Base-by-base conservation (phyloP, 768 basidiomycete species). In the Lactarius pseudohatsudake region DNA sequence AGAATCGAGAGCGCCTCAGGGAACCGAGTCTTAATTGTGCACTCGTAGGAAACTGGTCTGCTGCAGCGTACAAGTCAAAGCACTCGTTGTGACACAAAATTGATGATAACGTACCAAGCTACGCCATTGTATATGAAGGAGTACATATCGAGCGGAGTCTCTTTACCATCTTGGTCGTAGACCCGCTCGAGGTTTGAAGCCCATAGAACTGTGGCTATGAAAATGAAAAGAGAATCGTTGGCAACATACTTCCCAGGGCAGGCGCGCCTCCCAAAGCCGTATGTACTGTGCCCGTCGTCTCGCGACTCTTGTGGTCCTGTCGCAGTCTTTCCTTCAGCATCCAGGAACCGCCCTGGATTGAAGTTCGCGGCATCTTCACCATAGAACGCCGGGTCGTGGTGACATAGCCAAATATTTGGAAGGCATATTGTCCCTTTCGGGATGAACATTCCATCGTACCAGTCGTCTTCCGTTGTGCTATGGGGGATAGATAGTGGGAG, bases 401-500 rank as follows among this genome's bases (percentile, higher is more conserved):
- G 54, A n/a, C 53, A 22, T 30, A 16, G 34, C 62, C 69, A 62
- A 20, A 62, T 20, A 56, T 77, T 77, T 6, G 71, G 70, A 34
- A 77, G 65, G 28, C 77, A 69, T 4, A 76, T 72, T 3, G 77
- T 75, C 9, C 76, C 77, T 38, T 71, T 74, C 1, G 78, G 78
- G 26, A 80, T 77, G 59, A 72, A 64, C 41, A 61, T 53, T 22
- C 50, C 50, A 22, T 53, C 11, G 10, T 53, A 53, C 50, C 50
- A 53, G 50, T 53, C 50, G 61, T 77, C 76, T 60, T 66, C 57
- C 64, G 67, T 57, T 61, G 60, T 40, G 57, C 15, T 47, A 47
- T 38, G 57, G 3, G 54, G 58, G 41, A 60, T 15, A 18, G 40
- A 34, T 18, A 61, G 30, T 5, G 59, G 59, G 18, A 61, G 30